phyloP scores from a whole-genome alignment of 805 yeast species.

The Candida saitoana region DNA sequence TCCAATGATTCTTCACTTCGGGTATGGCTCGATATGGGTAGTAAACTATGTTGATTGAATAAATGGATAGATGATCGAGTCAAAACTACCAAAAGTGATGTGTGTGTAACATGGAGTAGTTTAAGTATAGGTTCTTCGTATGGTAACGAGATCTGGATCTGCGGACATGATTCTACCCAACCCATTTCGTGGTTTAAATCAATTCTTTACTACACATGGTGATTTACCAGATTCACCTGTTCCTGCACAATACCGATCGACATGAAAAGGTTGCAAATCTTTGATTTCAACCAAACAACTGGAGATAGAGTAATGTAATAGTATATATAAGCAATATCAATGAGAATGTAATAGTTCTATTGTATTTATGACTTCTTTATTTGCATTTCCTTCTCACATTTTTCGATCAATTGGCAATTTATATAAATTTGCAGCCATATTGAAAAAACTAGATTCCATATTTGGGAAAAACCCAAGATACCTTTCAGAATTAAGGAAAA shows the following conservation, averaged over 20 bases:
- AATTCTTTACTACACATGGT: too few relatives aligned
- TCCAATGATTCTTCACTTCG: constrained; percentile 42
- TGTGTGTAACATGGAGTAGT: constrained; percentile 22
- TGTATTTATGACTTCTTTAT: too few relatives aligned
- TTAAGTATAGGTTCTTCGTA: constrained; percentile 16
- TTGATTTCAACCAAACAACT: too few relatives aligned
- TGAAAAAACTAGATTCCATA: neutral
- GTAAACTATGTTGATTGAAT: constrained; percentile 26
- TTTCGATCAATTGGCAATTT: neutral
- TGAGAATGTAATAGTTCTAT: too few relatives aligned
- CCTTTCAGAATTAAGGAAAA: too few relatives aligned
- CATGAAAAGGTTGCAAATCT: neutral
- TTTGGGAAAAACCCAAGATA: too few relatives aligned
- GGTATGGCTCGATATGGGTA: constrained; percentile 46
- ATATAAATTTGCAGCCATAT: neutral
- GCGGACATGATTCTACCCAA: constrained; percentile 33
- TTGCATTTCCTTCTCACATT: neutral
- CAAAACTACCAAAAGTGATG: constrained; percentile 26
- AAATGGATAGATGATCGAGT: constrained; percentile 26
- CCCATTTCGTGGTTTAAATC: constrained; percentile 20
- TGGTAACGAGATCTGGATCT: constrained; percentile 24
- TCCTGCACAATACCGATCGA: neutral
- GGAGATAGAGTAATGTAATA: too few relatives aligned
- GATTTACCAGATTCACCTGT: too few relatives aligned
- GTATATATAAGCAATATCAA: too few relatives aligned